Conservation (phyloP, 2,329 filamentous ascomycete genomes). For the Elsinoe australis region DNA sequence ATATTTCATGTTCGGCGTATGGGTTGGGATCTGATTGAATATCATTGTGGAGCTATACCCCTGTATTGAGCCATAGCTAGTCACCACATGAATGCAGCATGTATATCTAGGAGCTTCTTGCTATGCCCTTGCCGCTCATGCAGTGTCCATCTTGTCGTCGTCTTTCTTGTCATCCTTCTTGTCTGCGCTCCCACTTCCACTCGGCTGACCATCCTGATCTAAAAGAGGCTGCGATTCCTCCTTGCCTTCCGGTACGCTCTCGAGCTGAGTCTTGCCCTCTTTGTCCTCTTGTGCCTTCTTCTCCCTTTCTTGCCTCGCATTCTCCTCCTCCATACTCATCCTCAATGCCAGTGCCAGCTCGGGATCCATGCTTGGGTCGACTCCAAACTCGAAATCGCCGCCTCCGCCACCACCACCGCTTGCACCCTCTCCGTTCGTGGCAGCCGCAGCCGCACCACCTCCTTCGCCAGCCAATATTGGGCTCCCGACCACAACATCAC, state of each 20-base stretch:
- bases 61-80: constrained; percentile 3
- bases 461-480: constrained; percentile 84
- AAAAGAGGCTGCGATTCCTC: constrained; percentile 55
- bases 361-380: constrained; percentile 85
- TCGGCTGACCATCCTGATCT: constrained; percentile 57
- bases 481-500: constrained; percentile 81
- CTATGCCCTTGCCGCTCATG: constrained; percentile 37
- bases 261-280: constrained; percentile 66
- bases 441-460: constrained; percentile 50
- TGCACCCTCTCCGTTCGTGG: constrained; percentile 38
- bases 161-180: constrained; percentile 46
- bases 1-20: no score
- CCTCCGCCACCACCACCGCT: constrained; percentile 51
- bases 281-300: constrained; percentile 62
- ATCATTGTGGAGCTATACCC: constrained; percentile 5
- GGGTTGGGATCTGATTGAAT: not conserved
- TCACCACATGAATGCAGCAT: constrained; percentile 1
- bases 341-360: constrained; percentile 88
- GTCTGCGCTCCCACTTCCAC: constrained; percentile 47
- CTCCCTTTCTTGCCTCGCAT: constrained; percentile 81
- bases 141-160: constrained; percentile 84
- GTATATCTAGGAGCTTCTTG: not conserved
- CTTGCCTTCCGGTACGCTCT: constrained; percentile 68
- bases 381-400: constrained; percentile 74
- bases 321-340: constrained; percentile 98